Evolutionary conservation across 2,329 filamentous ascomycete species (phyloP).

Genomic region (Tolypocladium tundrense): DNA sequence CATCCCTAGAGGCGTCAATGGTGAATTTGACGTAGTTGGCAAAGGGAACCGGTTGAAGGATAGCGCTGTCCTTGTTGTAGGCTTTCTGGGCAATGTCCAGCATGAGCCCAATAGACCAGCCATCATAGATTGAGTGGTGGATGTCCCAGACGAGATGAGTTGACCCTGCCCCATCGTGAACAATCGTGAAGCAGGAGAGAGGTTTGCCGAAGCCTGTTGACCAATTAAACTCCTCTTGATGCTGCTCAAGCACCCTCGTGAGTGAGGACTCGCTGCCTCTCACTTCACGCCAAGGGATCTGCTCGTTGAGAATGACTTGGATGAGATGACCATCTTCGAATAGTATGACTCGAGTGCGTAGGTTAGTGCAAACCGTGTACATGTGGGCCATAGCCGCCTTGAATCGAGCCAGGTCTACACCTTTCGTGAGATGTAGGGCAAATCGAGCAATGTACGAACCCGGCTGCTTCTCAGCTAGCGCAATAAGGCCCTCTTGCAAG

Average conservation of each 20-base stretch:
- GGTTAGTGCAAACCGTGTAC: slow-evolving; percentile 1
- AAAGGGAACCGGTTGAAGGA: neutral
- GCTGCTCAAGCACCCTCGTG: neutral
- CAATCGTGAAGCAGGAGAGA: neutral
- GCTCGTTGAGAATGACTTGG: slow-evolving; percentile 1
- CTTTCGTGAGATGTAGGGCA: slow-evolving; percentile 8
- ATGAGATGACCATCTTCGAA: neutral
- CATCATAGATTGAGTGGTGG: slow-evolving; percentile 15
- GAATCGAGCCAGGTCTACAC: slow-evolving; percentile 13
- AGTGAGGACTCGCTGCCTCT: neutral
- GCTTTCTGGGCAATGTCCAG: neutral
- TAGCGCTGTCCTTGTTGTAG: slow-evolving; percentile 1
- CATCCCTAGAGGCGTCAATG: neutral
- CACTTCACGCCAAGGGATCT: neutral
- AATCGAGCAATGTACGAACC: slow-evolving; percentile 24
- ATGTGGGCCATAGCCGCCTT: slow-evolving; percentile 15
- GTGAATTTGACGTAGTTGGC: slow-evolving; percentile 3
- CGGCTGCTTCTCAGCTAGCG: slow-evolving; percentile 16
- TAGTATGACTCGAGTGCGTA: slow-evolving; percentile 7
- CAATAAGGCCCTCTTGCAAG: slow-evolving; percentile 27
- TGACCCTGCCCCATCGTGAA: neutral
- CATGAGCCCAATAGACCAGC: slow-evolving; percentile 8
- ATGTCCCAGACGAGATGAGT: slow-evolving; percentile 9
- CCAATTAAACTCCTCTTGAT: neutral
- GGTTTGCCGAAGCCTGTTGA: neutral